Percentiles rank a stretch among this genome's conserved stretches.
These are phyloP conservation scores for Pyronema domesticum DNA, from an alignment of 495 filamentous ascomycete species.

Conservation along the genomic window DNA sequence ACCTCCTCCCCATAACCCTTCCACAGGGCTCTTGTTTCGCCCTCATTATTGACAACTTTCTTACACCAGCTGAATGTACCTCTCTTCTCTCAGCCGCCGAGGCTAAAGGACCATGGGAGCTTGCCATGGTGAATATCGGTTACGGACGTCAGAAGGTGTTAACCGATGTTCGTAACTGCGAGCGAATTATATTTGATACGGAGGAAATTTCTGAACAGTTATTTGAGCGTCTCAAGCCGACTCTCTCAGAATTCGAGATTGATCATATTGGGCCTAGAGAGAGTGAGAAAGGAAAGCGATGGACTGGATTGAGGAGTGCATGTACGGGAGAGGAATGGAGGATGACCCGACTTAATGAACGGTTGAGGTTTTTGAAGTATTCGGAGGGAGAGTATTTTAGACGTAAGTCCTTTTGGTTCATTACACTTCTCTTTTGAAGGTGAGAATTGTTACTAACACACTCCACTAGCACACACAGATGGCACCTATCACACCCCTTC, in stretches of 20 bases:
- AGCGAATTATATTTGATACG: constrained; percentile 42
- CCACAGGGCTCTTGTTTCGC: constrained; percentile 21
- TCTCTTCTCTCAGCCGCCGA: constrained; percentile 25
- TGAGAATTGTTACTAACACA: not conserved
- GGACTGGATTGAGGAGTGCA: not conserved
- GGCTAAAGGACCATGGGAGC: constrained; percentile 29
- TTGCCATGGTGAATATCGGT: constrained; percentile 40
- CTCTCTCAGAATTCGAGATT: constrained; percentile 28
- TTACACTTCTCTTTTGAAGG: not conserved
- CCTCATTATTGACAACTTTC: constrained; percentile 27
- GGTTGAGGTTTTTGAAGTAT: constrained; percentile 68
- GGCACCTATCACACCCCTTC: constrained; percentile 45
- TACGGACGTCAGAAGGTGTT: constrained; percentile 31
- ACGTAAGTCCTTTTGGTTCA: constrained; percentile 27
- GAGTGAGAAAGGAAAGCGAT: constrained; percentile 2
- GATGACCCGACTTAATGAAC: constrained; percentile 41
- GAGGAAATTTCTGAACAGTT: constrained; percentile 33
- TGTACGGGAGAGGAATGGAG: not conserved
- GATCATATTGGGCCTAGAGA: not conserved
- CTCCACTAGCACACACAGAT: constrained; percentile 50
- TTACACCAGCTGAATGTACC: constrained; percentile 28
- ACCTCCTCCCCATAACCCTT: constrained; percentile 21
- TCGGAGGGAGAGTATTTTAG: constrained; percentile 58
- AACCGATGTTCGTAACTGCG: constrained; percentile 37
- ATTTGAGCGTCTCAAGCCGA: constrained; percentile 34